Conservation (phyloP, 305 asterid genomes). For the Fraxinus ornus region DNA sequence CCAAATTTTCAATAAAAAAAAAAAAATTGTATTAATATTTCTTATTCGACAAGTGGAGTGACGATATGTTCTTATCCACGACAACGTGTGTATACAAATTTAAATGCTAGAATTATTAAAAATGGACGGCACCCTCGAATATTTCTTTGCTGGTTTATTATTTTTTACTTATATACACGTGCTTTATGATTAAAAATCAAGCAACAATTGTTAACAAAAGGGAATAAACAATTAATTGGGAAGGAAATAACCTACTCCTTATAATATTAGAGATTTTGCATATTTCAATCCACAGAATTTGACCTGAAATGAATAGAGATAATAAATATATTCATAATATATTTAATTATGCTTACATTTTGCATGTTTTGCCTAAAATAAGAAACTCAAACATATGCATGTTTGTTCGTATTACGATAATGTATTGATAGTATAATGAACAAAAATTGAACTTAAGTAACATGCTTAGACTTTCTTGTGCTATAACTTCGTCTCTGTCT, state of each 20-base stretch:
- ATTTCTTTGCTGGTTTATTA: not conserved
- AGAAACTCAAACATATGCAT: not conserved
- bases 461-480: not conserved
- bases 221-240: not conserved
- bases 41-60: not conserved
- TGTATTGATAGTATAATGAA: too few relatives aligned
- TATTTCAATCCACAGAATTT: slow-evolving; percentile 26
- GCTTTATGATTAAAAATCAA: not conserved
- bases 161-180: not conserved
- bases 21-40: not conserved
- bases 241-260: not conserved
- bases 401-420: too few relatives aligned
- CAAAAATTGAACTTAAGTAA: not conserved
- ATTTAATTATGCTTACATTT: not conserved
- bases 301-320: slow-evolving; percentile 15
- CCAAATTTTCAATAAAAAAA: not conserved
- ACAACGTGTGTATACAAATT: not conserved
- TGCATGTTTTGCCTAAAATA: not conserved
- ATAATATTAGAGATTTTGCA: not conserved
- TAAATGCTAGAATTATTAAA: not conserved
- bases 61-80: not conserved
- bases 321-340: not conserved
- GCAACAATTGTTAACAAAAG: not conserved
- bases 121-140: not conserved
- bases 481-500: not conserved